Evolutionary conservation across 768 basidiomycete species (phyloP).

Genomic region (Phlebiopsis flavidoalba): DNA sequence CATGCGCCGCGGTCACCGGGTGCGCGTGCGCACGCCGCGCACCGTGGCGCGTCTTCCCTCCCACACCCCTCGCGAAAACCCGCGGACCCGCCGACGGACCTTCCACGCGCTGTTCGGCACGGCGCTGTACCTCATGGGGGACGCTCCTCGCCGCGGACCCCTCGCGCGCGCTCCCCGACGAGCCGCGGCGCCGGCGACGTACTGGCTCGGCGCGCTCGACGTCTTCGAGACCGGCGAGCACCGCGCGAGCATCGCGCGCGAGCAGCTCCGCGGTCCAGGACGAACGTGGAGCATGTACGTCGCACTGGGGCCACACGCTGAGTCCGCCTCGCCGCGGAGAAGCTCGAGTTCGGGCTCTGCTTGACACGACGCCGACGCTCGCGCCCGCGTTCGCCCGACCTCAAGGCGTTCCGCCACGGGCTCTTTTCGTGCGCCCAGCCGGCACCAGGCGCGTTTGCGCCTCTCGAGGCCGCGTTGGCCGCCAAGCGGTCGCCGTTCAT

Average conservation of each 20-base stretch:
- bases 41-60: constrained; percentile 19
- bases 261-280: constrained; percentile 28
- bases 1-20: constrained; percentile 12
- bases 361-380: background rate
- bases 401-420: background rate
- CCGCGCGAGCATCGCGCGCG: constrained; percentile 39
- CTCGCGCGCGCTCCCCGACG: constrained; percentile 45
- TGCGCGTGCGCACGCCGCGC: constrained; percentile 21
- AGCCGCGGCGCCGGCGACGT: constrained; percentile 44
- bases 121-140: constrained; percentile 56
- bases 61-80: constrained; percentile 4
- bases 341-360: constrained; percentile 6
- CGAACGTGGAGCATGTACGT: constrained; percentile 69
- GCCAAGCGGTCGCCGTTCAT: constrained; percentile 46
- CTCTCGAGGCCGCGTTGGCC: constrained; percentile 44
- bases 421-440: constrained; percentile 1
- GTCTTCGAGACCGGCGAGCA: constrained; percentile 67
- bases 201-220: constrained; percentile 67
- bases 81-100: constrained; percentile 51
- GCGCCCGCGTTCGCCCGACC: background rate
- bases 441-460: background rate
- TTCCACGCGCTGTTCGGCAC: constrained; percentile 65
- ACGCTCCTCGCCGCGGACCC: constrained; percentile 50
- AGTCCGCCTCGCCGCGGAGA: constrained; percentile 53
- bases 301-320: constrained; percentile 59